Evolutionary conservation across 495 filamentous ascomycete species (phyloP), one percentile per base, ranked within the genome.

Genomic region (Aspergillus wentii): DNA sequence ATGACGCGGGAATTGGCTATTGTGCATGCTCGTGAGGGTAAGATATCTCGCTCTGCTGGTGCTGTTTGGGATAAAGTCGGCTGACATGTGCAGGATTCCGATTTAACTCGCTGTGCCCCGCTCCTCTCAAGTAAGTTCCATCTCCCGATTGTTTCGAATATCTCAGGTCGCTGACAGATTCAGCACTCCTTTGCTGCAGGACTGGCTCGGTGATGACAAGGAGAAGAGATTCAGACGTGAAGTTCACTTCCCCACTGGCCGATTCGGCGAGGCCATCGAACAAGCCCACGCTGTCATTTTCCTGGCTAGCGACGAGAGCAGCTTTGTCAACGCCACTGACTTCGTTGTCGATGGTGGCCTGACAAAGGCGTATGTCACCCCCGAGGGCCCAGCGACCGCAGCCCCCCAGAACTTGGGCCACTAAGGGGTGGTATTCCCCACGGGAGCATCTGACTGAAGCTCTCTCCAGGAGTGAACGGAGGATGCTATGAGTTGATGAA

Each of bases 311-410:
- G 92, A 98, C 51, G 92, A 98, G 60, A 83, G 83, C 54, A 85
- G 86, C 63, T 98, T 95, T 46, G 83, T 96, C 32, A 96, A 92
- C 43, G 92, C 86, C 2, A 75, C 80, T 33, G 92, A 96, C 48
- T 94, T 98, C 65, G 80, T 91, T 5, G 91, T 96, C n/a, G 92
- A 96, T 51, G 91, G 91, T 28, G 92, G 92, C 18, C 85, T 98
- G 86, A 91, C 79, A 43, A 95, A 85, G 74, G 89, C 90, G 17
- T 97, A 97, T 59, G 85, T 95, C 19, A 97, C 91, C 3, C 75
- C 91, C 3, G 86, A 96, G 62, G 91, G 91, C n/a, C 80, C 82
- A 1, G 68, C 88, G 3, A 68, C 80, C 10, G 44, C 68, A 44
- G 75, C 85, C 8, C 91, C 91, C 16, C 59, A 66, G 51, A 96